Base-by-base conservation (phyloP, 192 early-diverging fungal genomes). In the Entomortierella chlamydospora region DNA sequence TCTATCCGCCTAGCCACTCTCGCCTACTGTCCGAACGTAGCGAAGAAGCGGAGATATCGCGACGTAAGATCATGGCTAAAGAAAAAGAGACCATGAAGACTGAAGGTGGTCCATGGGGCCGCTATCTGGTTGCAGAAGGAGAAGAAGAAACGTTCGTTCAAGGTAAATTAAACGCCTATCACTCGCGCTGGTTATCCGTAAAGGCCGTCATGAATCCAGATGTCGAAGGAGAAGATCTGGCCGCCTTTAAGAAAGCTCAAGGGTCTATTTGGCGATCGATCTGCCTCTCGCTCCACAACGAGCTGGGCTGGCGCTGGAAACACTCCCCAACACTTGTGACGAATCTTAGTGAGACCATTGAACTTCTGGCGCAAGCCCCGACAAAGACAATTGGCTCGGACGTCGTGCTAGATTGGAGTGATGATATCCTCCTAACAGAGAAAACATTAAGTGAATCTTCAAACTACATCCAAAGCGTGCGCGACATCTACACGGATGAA, bases 261-360 rank as follows among this genome's bases (percentile, higher is more conserved):
- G 49, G 43, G 39, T 2, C 25, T 18, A 23, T 70, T 15, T 79
- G 67, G 67, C 50, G 22, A 15, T n/a, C 22, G 1, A 22, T 63
- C 23, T 79, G 76, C 30, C 11, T 13, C 9, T 13, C 33, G 1
- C 11, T 66, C 18, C 57, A 50, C 1, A 20, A n/a, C 3, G 30
- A 51, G 0, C 34, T 79, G 25, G 76, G 76, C 12, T 70, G 67
- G 67, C 61, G 76, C n/a, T 79, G 76, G 76, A 70, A 70, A 45
- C 23, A 55, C 3, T 79, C 76, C 2, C 76, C 76, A 1, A 70
- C 65, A 15, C 43, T 79, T 4, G 68, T 79, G 23, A 25, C 9
- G 30, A 60, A 66, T 26, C 15, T 70, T 17, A 42, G 70, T 11
- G 68, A 66, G 51, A 22, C 31, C 25, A 29, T 79, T 23, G 62